Base-by-base conservation (phyloP, 148 eudicot genomes). In the Camellia granthamiana region DNA sequence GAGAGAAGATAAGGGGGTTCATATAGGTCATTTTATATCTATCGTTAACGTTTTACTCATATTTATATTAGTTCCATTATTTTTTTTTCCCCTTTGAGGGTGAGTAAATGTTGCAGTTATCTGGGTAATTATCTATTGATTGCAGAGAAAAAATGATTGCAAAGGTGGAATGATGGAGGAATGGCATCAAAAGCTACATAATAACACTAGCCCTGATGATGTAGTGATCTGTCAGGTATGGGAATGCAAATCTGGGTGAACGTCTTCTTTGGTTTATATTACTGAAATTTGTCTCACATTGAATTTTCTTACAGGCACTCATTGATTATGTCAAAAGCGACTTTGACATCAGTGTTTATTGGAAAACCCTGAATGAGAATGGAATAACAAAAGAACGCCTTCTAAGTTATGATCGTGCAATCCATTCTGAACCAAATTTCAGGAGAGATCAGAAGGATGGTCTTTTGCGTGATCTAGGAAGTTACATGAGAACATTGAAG, bases 171-270 rank as follows among this genome's bases (percentile, higher is more conserved):
- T 96, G 80, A 96, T 96, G 98, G 99, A 96, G 85, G 97, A 96
- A 87, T 96, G 99, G 99, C 99, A 96, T 81, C 99, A 96, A 80
- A 96, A 96, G 85, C 86, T 96, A 83, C 99, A 96, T 84, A 94
- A 96, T 81, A 96, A 96, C 84, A 96, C 99, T 55, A 96, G 99
- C 84, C 99, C 99, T 74, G 99, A 96, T 83, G 98, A 96, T 86
- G 99, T 96, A 72, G 88, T 96, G 52, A 96, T 96, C 82, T 94
- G 98, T 81, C 98, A 94, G 99, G 98, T 96, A 88, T 72, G 41
- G n/a, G 51, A 30, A 69, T 78, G 78, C 64, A 15, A 30, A 14
- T 38, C 23, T 75, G 42, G 30, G 15, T 64, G 58, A 51, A 64
- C 63, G 38, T 71, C n/a, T 80, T 75, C 63, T 84, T 77, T 66